phyloP scores from a whole-genome alignment of 768 basidiomycete species.

The Tulasnella sp. region DNA sequence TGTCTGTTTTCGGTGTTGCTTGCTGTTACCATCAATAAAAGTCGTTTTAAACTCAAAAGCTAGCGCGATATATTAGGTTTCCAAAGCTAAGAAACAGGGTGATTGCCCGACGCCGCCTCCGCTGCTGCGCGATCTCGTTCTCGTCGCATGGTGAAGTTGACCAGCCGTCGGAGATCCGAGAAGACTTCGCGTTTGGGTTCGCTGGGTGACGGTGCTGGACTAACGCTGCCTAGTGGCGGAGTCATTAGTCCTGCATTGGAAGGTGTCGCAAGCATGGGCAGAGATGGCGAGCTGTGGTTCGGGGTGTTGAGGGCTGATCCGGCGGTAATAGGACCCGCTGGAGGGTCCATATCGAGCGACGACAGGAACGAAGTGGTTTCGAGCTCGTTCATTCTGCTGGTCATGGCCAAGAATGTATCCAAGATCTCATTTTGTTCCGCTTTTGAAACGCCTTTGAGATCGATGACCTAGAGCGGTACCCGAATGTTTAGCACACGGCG shows the following conservation, averaged over 20 bases:
- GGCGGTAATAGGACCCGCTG: slow-evolving; percentile 46
- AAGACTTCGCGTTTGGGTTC: slow-evolving; percentile 71
- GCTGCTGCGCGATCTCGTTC: slow-evolving; percentile 45
- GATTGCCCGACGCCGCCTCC: neutral
- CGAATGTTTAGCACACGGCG: neutral
- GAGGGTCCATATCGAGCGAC: slow-evolving; percentile 92
- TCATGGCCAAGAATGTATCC: slow-evolving; percentile 87
- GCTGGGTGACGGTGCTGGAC: slow-evolving; percentile 8
- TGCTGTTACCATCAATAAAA: slow-evolving; percentile 1
- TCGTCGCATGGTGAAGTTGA: slow-evolving; percentile 81
- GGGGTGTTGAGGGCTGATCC: slow-evolving; percentile 39
- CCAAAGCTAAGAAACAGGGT: neutral
- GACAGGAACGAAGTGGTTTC: slow-evolving; percentile 90
- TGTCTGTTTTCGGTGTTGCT: neutral
- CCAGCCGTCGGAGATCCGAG: slow-evolving; percentile 81
- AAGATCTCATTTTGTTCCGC: slow-evolving; percentile 82
- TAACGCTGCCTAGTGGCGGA: slow-evolving; percentile 51
- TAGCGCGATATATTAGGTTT: neutral
- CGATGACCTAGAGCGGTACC: slow-evolving; percentile 62
- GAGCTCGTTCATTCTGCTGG: slow-evolving; percentile 86
- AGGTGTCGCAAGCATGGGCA: slow-evolving; percentile 55
- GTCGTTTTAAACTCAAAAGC: neutral
- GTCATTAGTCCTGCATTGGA: slow-evolving; percentile 59
- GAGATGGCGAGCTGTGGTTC: slow-evolving; percentile 36
- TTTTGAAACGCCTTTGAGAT: slow-evolving; percentile 89